phyloP scores from a whole-genome alignment of 2,329 filamentous ascomycete species.

The Paramyrothecium roridum region DNA sequence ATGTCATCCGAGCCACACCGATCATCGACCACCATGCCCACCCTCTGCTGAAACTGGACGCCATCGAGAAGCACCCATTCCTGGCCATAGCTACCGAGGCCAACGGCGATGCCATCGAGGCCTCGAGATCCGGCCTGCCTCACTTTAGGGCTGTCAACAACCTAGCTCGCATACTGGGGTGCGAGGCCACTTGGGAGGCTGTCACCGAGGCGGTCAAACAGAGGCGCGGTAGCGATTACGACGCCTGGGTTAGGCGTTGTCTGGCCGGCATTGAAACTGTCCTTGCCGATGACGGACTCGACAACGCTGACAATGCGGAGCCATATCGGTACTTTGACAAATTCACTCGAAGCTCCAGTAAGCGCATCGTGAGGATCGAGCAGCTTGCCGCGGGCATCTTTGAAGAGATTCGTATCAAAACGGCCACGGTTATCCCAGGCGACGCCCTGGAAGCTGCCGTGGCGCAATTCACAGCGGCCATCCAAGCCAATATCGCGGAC shows the following conservation, averaged over 20 bases:
- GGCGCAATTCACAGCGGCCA: slow-evolving; percentile 33
- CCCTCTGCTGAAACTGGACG: slow-evolving; percentile 56
- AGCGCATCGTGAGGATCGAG: slow-evolving; percentile 77
- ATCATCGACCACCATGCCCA: slow-evolving; percentile 75
- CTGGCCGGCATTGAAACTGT: slow-evolving; percentile 70
- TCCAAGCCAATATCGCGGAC: slow-evolving; percentile 58
- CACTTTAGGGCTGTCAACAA: slow-evolving; percentile 69
- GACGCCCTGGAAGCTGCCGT: slow-evolving; percentile 31
- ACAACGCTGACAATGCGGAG: slow-evolving; percentile 51
- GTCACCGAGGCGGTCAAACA: slow-evolving; percentile 42
- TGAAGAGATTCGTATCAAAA: slow-evolving; percentile 36
- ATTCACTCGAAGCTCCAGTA: slow-evolving; percentile 62
- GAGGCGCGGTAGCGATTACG: slow-evolving; percentile 40
- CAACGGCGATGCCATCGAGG: slow-evolving; percentile 61
- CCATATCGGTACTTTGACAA: slow-evolving; percentile 62
- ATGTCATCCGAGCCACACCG: slow-evolving; percentile 50
- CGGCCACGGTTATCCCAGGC: slow-evolving; percentile 10
- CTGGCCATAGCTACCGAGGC: slow-evolving; percentile 71
- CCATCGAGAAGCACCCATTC: slow-evolving; percentile 44
- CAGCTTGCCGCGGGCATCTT: slow-evolving; percentile 63
- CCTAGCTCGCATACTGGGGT: slow-evolving; percentile 62
- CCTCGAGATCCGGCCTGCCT: slow-evolving; percentile 60
- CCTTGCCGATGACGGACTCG: slow-evolving; percentile 75
- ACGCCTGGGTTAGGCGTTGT: slow-evolving; percentile 60
- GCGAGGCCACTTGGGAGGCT: slow-evolving; percentile 58